Evolutionary conservation across 1,139 yeast genomes (phyloP).

Genomic region (Blastobotrys niveus): DNA sequence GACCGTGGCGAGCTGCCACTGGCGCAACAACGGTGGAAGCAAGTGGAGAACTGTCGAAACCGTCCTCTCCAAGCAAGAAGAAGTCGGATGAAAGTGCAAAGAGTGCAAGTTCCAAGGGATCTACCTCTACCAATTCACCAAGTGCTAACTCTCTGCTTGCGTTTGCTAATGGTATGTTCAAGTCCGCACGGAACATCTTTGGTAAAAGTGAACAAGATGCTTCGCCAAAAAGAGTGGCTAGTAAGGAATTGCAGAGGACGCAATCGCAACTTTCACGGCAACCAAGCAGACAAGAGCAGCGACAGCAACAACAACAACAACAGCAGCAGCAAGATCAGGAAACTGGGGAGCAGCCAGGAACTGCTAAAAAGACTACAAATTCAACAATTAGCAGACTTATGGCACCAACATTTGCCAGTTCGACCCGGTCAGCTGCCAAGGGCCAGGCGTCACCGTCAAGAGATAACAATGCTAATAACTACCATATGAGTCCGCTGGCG

Average conservation of each 20-base stretch:
- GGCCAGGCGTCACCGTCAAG: background rate
- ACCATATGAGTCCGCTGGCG: constrained; percentile 15
- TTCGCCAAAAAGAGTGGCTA: no score
- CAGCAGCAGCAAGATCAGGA: background rate
- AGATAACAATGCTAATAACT: background rate
- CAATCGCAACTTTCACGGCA: no score
- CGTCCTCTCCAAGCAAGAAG: background rate
- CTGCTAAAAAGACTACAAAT: background rate
- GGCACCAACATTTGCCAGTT: constrained; percentile 37
- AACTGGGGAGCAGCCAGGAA: background rate
- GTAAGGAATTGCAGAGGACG: no score
- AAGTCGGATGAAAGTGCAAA: background rate
- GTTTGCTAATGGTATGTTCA: constrained; percentile 6
- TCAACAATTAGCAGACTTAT: constrained; percentile 29
- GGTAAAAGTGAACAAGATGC: background rate
- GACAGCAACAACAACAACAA: background rate
- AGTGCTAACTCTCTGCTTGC: background rate
- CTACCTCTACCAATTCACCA: background rate
- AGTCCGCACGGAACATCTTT: constrained; percentile 6
- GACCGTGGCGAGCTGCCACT: constrained; percentile 2
- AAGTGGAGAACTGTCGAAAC: background rate
- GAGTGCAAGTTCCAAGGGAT: no score
- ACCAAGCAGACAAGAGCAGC: background rate
- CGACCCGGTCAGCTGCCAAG: constrained; percentile 21
- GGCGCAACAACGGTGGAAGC: background rate